Base-by-base conservation (phyloP, 2,329 filamentous ascomycete genomes). In the Whalleya microplaca region DNA sequence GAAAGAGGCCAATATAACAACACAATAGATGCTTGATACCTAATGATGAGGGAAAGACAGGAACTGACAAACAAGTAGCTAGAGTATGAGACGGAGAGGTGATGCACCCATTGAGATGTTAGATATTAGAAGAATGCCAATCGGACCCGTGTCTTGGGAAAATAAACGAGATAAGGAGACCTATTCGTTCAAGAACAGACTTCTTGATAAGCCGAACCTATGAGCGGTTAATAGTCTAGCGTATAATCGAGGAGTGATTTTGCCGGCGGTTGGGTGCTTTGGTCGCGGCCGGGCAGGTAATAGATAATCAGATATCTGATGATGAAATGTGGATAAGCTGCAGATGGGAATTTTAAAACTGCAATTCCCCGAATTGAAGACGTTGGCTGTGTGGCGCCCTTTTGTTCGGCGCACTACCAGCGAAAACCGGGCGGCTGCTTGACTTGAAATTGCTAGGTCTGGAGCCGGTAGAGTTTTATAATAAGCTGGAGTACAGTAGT, bases 271-370 rank as follows among this genome's bases (percentile, higher is more conserved):
- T 52, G 32, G 49, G 41, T 61, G 55, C 32, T 48, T 47, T 16
- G 52, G 42, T 54, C 45, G 43, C 32, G 47, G 49, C 49, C 55
- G 62, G 49, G 53, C 46, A 58, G 48, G 47, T 54, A 58, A 61
- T 63, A 58, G 53, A 56, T 44, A 61, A 64, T 58, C 51, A 55
- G 61, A 63, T 60, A 55, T 61, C 55, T 63, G n/a, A n/a, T n/a
- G n/a, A n/a, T n/a, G 57, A 63, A 63, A 56, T 61, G 60, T 63
- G 60, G 60, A 58, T 62, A 57, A 58, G 56, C 41, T 50, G 53
- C 44, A 48, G 47, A 58, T 60, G 56, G 56, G 57, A 61, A 45
- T 55, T 60, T 56, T 46, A n/a, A 45, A 53, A 48, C 59, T 64
- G 56, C 55, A 61, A 55, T 53, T 18, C 54, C 57, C 62, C 62